A percentile compares a stretch with the other conserved stretches of the same genome.
Evolutionary conservation across 1,284 basidiomycete genomes (phyloP).

Genomic region (Moesziomyces parantarcticus): DNA sequence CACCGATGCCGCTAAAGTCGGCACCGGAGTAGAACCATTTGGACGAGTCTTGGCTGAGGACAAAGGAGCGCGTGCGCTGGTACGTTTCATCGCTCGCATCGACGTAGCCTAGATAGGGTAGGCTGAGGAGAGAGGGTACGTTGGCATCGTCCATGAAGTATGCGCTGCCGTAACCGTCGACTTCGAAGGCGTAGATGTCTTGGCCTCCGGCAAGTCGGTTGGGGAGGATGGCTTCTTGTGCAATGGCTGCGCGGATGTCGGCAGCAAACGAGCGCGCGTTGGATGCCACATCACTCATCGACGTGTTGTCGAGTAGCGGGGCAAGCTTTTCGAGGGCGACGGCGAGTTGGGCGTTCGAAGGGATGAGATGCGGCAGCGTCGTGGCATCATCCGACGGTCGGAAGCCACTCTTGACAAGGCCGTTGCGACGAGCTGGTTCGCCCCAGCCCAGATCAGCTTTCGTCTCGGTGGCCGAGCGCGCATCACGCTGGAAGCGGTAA

Average conservation of each 20-base stretch:
- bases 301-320: conserved; percentile 12
- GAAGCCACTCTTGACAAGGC: conserved; percentile 57
- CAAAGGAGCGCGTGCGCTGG: conserved; percentile 43
- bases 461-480: conserved; percentile 48
- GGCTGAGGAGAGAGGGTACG: conserved; percentile 54
- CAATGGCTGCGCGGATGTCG: conserved; percentile 37
- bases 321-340: conserved; percentile 38
- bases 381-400: conserved; percentile 57
- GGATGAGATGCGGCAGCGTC: conserved; percentile 52
- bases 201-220: conserved; percentile 18
- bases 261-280: conserved; percentile 31
- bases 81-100: conserved; percentile 38
- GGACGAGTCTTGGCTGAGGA: conserved; percentile 38
- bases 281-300: conserved; percentile 21
- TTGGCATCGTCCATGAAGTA: conserved; percentile 62
- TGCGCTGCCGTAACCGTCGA: conserved; percentile 56
- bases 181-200: conserved; percentile 57
- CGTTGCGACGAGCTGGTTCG: conserved; percentile 37
- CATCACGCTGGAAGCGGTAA: conserved; percentile 52
- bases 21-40: conserved; percentile 56
- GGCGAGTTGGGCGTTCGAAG: conserved; percentile 49
- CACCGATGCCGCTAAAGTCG: conserved; percentile 51
- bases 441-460: conserved; percentile 54
- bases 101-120: conserved; percentile 57
- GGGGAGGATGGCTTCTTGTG: conserved; percentile 24